phyloP scores from a whole-genome alignment of 768 basidiomycete species.

The Pisolithus tinctorius region DNA sequence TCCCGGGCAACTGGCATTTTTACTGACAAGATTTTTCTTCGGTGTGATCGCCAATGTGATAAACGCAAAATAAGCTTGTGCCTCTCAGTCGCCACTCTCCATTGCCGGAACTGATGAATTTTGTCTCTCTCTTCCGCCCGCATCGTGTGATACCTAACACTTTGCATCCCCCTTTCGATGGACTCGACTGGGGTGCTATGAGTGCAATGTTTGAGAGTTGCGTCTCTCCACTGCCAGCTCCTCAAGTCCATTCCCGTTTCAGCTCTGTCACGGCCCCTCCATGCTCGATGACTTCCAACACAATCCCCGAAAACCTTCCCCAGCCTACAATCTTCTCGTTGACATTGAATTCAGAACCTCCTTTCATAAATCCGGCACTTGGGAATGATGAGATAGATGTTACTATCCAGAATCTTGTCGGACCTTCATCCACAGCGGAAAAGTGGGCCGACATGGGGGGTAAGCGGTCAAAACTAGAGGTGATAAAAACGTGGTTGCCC shows the following conservation, averaged over 20 bases:
- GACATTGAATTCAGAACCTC: neutral
- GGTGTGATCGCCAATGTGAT: neutral
- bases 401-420: conserved; percentile 60
- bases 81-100: conserved; percentile 85
- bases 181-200: conserved; percentile 70
- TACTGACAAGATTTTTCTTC: neutral
- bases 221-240: conserved; percentile 26
- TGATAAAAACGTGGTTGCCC: conserved; percentile 40
- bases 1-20: neutral
- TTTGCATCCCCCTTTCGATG: conserved; percentile 41
- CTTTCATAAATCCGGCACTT: neutral
- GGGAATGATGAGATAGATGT: conserved; percentile 37
- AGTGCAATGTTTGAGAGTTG: conserved; percentile 59
- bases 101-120: conserved; percentile 74
- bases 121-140: conserved; percentile 81
- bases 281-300: conserved; percentile 14
- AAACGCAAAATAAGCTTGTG: conserved; percentile 48
- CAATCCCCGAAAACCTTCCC: conserved; percentile 11
- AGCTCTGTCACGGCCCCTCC: conserved; percentile 17
- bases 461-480: conserved; percentile 35
- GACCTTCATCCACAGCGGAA: conserved; percentile 42
- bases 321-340: conserved; percentile 13
- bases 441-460: conserved; percentile 51
- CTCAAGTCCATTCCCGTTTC: conserved; percentile 2
- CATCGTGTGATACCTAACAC: conserved; percentile 76